These are phyloP conservation scores for Pittosporum tobira DNA, from an alignment of 129 eudicot species.

Conservation along the genomic window DNA sequence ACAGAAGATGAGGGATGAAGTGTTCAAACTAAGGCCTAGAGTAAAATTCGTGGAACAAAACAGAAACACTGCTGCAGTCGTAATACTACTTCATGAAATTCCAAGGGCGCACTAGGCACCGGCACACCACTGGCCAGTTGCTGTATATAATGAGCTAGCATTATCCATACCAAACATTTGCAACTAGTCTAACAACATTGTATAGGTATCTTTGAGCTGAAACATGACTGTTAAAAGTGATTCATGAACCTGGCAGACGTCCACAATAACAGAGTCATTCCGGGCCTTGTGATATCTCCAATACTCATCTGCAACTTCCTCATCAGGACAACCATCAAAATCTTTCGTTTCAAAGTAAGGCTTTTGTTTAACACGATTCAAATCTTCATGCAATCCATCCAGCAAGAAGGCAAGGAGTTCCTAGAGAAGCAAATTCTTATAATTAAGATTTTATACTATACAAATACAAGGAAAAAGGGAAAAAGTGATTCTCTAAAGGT, in stretches of 20 bases:
- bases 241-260: constrained; percentile 70
- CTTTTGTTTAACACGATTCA: constrained; percentile 94
- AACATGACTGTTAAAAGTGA: background rate
- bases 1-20: background rate
- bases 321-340: constrained; percentile 78
- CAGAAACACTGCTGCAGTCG: background rate
- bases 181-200: constrained; percentile 4
- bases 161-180: background rate
- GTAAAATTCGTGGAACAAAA: background rate
- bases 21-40: background rate
- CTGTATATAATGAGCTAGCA: background rate
- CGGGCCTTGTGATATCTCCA: constrained; percentile 96
- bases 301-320: constrained; percentile 90
- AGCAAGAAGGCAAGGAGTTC: constrained; percentile 95
- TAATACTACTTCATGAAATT: background rate
- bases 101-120: no score
- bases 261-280: constrained; percentile 89
- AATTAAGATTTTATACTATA: background rate
- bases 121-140: background rate
- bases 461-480: background rate
- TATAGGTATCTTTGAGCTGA: background rate
- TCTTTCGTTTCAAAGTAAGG: constrained; percentile 91
- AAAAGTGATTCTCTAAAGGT: background rate
- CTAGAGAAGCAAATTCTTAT: constrained; percentile 24
- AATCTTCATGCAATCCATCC: constrained; percentile 98